Evolutionary conservation across 2,329 filamentous ascomycete species (phyloP).

Genomic region (Sordariomycetes sp.): DNA sequence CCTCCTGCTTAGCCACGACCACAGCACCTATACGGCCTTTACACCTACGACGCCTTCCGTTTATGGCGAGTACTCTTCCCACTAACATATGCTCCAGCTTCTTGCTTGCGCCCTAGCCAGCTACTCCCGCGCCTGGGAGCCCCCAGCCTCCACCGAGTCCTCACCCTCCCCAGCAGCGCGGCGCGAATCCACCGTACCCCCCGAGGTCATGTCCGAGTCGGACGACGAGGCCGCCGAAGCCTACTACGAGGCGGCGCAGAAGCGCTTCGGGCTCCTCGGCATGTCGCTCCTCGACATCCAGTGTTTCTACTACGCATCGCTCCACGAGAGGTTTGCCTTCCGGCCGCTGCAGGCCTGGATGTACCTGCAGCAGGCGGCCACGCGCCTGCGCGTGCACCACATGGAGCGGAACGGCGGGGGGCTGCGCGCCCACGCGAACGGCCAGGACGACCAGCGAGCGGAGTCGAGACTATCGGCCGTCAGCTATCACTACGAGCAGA

Average conservation of each 20-base stretch:
- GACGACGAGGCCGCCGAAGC: slow-evolving; percentile 8
- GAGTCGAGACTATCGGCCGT: not conserved
- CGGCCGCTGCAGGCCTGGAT: slow-evolving; percentile 12
- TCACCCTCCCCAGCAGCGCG: not conserved
- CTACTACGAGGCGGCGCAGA: slow-evolving; percentile 13
- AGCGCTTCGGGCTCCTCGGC: slow-evolving; percentile 12
- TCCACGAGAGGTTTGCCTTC: slow-evolving; percentile 12
- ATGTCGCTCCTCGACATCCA: slow-evolving; percentile 13
- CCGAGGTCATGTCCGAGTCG: not conserved
- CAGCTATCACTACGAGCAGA: slow-evolving; percentile 9
- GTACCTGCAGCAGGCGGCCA: slow-evolving; percentile 12
- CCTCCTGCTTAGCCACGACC: not conserved
- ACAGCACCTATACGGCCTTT: too few species aligned
- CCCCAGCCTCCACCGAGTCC: not conserved
- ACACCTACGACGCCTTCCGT: too few species aligned
- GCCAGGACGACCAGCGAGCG: not conserved
- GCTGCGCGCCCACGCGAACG: not conserved
- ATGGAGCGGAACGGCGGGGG: not conserved
- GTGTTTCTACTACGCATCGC: slow-evolving; percentile 12
- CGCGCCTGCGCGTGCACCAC: slow-evolving; percentile 4
- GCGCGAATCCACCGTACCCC: not conserved
- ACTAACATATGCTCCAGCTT: slow-evolving; percentile 1
- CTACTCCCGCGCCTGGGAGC: slow-evolving; percentile 1
- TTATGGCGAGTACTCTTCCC: not conserved
- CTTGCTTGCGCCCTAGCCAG: slow-evolving; percentile 4